Base-by-base conservation (phyloP, 768 basidiomycete genomes). In the Lactarius hengduanensis region DNA sequence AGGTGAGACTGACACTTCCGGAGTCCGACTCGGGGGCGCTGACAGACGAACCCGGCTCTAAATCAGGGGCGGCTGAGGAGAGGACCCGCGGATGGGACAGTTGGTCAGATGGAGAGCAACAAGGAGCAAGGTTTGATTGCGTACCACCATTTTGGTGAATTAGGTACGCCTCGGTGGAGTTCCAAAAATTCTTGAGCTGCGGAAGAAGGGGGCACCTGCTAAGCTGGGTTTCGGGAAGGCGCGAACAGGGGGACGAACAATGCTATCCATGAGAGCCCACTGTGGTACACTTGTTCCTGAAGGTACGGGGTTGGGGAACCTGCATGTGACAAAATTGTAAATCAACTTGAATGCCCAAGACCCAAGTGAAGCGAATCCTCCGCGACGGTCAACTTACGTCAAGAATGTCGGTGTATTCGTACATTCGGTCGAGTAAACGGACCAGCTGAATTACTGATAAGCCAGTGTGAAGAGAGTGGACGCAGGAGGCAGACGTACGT, bases 251-350 rank as follows among this genome's bases (percentile, higher is more conserved):
- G 10, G 36, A 63, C 62, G 11, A 10, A 63, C 62, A 9, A n/a
- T 57, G 16, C 16, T 9, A 5, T 63, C 55, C 1, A 34, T 0
- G 26, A 63, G 62, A 45, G 55, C 55, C 62, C 62, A 63, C 3
- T 57, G 9, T 3, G 54, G 62, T 7, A 63, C 40, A 26, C 55
- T 30, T 13, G 40, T 63, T 32, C 30, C 41, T 4, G 13, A 0
- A 2, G 62, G 62, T 30, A 63, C 43, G 34, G 62, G n/a, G 22
- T 63, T 57, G 8, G 62, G 62, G 41, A 63, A 63, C 22, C 62
- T 63, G 34, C 8, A 20, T 11, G 20, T 4, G 11, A 30, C 16
- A 5, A 47, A 5, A 13, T 0, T 8, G 34, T 34, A 38, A 4
- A 11, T 22, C 11, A 13, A n/a, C n/a, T n/a, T n/a, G n/a, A n/a